Percentiles rank a stretch among this genome's conserved stretches.
These are phyloP conservation scores for Ceratocystis papillata DNA, from an alignment of 2,329 filamentous ascomycete species.

Conservation along the genomic window DNA sequence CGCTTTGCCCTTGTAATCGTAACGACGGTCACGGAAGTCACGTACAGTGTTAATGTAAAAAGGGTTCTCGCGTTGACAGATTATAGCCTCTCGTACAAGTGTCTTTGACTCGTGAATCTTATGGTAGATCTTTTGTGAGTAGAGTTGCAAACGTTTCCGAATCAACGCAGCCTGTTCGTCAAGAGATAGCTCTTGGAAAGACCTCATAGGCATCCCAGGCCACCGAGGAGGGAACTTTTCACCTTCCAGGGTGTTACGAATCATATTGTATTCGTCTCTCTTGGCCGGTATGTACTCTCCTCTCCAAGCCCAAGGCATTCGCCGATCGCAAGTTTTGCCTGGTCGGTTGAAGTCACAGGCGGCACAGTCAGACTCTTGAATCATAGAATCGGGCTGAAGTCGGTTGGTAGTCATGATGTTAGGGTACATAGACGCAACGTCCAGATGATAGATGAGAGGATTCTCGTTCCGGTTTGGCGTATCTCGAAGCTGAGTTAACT, in stretches of 20 bases:
- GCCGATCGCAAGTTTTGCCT: conserved; percentile 90
- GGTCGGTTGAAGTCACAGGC: conserved; percentile 97
- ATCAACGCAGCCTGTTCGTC: conserved; percentile 75
- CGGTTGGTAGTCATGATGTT: conserved; percentile 99
- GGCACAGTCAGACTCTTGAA: conserved; percentile 87
- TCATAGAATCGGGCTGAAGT: conserved; percentile 97
- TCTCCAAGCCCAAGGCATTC: conserved; percentile 95
- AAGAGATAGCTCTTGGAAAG: conserved; percentile 67
- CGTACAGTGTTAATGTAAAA: conserved; percentile 97
- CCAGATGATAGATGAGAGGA: conserved; percentile 92
- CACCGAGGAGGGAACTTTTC: conserved; percentile 78
- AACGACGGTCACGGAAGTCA: conserved; percentile 90
- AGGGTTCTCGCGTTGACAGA: conserved; percentile 94
- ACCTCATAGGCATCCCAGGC: conserved; percentile 56
- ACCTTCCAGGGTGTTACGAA: conserved; percentile 78
- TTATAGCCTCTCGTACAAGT: conserved; percentile 89
- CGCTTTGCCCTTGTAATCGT: conserved; percentile 96
- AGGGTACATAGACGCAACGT: conserved; percentile 98
- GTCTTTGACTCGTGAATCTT: conserved; percentile 95
- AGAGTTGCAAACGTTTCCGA: conserved; percentile 79
- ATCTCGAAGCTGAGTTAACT: conserved; percentile 60
- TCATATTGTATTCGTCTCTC: conserved; percentile 98
- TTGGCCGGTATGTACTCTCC: conserved; percentile 95
- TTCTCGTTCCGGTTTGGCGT: conserved; percentile 76
- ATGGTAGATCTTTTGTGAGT: conserved; percentile 98